A percentile compares a stretch with the other conserved stretches of the same genome.
Conservation (phyloP, 129 eudicot species). For the Glebionis coronaria region DNA sequence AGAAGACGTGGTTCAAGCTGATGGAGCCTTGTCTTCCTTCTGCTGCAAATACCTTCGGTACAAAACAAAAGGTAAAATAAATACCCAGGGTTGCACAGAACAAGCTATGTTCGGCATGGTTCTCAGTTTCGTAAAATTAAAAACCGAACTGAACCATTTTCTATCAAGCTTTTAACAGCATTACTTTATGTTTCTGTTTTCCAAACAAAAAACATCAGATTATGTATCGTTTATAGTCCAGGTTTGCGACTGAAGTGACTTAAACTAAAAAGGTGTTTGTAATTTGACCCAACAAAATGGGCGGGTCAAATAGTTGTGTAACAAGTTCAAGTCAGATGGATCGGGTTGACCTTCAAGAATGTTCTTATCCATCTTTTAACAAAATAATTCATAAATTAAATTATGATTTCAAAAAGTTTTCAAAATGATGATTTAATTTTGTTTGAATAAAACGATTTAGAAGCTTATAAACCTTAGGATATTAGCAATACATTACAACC, state of each 20-base stretch:
- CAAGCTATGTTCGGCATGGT: neutral
- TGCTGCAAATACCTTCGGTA: slow-evolving; percentile 42
- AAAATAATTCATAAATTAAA: too few species aligned
- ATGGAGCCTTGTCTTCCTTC: slow-evolving; percentile 44
- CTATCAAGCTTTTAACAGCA: too few species aligned
- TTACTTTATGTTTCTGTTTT: too few species aligned
- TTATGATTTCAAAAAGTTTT: too few species aligned
- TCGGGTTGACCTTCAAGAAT: neutral
- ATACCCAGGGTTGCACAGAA: neutral
- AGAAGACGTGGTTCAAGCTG: slow-evolving; percentile 24
- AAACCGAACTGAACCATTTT: neutral
- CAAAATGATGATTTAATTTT: too few species aligned
- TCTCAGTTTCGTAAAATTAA: neutral
- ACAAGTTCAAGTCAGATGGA: neutral
- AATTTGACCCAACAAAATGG: neutral
- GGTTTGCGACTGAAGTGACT: too few species aligned
- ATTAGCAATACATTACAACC: neutral
- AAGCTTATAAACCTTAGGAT: neutral
- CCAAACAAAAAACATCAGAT: too few species aligned
- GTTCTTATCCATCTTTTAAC: neutral
- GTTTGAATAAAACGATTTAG: too few species aligned
- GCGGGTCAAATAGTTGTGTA: neutral
- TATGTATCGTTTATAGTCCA: too few species aligned
- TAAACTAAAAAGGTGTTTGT: too few species aligned
- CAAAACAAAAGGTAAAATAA: neutral